phyloP scores from a whole-genome alignment of 345 rosid species.

The Zanthoxylum bungeanum region DNA sequence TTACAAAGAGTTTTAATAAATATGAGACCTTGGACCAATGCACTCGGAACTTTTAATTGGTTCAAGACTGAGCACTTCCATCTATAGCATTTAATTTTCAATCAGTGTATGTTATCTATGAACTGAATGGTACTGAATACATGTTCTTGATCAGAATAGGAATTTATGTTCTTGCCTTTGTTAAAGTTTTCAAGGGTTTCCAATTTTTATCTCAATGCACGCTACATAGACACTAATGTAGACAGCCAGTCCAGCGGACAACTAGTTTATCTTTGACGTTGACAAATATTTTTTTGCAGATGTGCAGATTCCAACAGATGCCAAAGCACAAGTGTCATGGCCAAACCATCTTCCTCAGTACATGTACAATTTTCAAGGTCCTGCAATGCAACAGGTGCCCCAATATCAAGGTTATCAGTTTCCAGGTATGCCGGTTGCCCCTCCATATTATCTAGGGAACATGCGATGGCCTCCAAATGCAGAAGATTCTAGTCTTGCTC shows the following conservation, averaged over 20 bases:
- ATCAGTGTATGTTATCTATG: neutral
- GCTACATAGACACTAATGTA: neutral
- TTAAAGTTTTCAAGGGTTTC: neutral
- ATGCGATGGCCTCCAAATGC: constrained; percentile 70
- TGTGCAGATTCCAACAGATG: constrained; percentile 31
- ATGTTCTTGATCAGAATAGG: neutral
- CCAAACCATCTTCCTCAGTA: constrained; percentile 70
- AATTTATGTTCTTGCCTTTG: neutral
- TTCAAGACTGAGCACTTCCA: neutral
- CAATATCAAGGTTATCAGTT: constrained; percentile 65
- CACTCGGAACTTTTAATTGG: neutral
- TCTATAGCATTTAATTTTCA: neutral
- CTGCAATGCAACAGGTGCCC: constrained; percentile 49
- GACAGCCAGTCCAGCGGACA: neutral
- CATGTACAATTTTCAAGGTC: constrained; percentile 82
- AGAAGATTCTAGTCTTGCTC: constrained; percentile 42
- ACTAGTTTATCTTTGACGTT: constrained; percentile 7
- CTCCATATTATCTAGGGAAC: constrained; percentile 78
- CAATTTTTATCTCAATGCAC: neutral
- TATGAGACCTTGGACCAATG: neutral
- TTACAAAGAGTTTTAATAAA: neutral
- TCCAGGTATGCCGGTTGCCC: constrained; percentile 69
- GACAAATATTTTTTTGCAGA: constrained; percentile 31
- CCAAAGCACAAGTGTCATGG: constrained; percentile 66
- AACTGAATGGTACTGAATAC: neutral